A percentile compares a stretch with the other conserved stretches of the same genome.
These are phyloP conservation scores for Seiridium cupressi DNA, from an alignment of 2,329 filamentous ascomycete genomes.

Conservation along the genomic window DNA sequence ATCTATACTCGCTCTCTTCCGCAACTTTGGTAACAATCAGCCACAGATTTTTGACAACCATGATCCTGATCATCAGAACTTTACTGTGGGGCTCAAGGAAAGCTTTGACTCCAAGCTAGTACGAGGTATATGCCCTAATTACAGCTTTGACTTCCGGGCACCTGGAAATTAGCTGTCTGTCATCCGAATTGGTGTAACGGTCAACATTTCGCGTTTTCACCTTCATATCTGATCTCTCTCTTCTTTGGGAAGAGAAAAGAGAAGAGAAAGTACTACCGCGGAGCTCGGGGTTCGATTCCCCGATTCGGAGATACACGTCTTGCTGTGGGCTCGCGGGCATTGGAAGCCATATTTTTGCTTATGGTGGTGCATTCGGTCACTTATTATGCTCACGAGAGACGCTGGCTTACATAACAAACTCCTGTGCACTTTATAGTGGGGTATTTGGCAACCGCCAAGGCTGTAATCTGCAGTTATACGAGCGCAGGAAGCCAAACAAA, in stretches of 20 bases:
- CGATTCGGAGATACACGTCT: conserved; percentile 8
- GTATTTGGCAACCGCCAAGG: no score
- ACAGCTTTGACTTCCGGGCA: neutral
- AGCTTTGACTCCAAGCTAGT: neutral
- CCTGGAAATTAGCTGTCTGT: neutral
- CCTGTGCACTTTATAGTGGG: no score
- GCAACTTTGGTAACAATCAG: no score
- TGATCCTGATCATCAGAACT: neutral
- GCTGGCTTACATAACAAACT: no score
- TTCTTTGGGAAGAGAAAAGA: no score
- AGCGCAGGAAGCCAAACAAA: no score
- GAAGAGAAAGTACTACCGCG: neutral
- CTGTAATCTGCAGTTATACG: no score
- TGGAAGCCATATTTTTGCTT: neutral
- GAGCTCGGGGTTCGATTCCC: conserved; percentile 16
- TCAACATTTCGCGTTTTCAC: conserved; percentile 14
- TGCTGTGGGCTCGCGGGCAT: neutral
- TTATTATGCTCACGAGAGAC: no score
- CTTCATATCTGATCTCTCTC: no score
- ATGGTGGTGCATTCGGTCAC: neutral
- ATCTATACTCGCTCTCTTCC: no score
- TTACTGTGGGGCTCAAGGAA: neutral
- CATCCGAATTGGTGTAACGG: conserved; percentile 15
- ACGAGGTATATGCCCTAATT: neutral
- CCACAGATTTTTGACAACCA: no score